These are phyloP conservation scores for Yarrowia osloensis DNA, from an alignment of 805 yeast genomes.

Conservation along the genomic window DNA sequence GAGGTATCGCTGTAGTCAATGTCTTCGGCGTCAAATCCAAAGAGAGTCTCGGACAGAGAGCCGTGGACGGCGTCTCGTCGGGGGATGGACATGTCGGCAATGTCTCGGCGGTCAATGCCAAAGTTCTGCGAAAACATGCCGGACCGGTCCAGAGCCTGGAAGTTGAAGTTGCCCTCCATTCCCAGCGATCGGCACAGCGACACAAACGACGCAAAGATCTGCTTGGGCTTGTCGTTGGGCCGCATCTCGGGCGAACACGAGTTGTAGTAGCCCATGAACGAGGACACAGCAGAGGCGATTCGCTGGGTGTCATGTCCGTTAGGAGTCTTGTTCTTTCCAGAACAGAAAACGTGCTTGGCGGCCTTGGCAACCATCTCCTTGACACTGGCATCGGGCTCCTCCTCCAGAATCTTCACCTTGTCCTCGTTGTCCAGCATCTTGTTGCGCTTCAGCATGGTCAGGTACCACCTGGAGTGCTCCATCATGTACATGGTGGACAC, in stretches of 20 bases:
- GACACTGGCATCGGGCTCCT: background rate
- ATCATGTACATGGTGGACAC: slow-evolving; percentile 63
- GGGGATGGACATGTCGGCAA: background rate
- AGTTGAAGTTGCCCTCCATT: slow-evolving; percentile 18
- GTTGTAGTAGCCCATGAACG: slow-evolving; percentile 22
- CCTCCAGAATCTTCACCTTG: slow-evolving; percentile 1
- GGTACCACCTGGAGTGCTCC: slow-evolving; percentile 58
- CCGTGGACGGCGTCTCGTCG: slow-evolving; percentile 4
- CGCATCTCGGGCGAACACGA: slow-evolving; percentile 25
- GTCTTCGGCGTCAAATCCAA: background rate
- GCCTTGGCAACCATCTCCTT: background rate
- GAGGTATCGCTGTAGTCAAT: background rate
- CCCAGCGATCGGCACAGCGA: background rate
- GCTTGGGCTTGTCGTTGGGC: slow-evolving; percentile 2
- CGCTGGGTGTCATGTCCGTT: background rate
- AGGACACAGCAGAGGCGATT: background rate
- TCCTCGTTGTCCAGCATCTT: slow-evolving; percentile 15
- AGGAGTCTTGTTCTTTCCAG: background rate
- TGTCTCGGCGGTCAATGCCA: background rate
- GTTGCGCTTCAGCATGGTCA: slow-evolving; percentile 38
- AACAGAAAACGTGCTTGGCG: background rate
- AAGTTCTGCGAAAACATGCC: background rate
- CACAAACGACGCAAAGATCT: slow-evolving; percentile 6
- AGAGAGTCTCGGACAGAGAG: background rate
- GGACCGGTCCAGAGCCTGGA: background rate